phyloP scores from a whole-genome alignment of 2,329 filamentous ascomycete species.

The Penicillium sumatraense region DNA sequence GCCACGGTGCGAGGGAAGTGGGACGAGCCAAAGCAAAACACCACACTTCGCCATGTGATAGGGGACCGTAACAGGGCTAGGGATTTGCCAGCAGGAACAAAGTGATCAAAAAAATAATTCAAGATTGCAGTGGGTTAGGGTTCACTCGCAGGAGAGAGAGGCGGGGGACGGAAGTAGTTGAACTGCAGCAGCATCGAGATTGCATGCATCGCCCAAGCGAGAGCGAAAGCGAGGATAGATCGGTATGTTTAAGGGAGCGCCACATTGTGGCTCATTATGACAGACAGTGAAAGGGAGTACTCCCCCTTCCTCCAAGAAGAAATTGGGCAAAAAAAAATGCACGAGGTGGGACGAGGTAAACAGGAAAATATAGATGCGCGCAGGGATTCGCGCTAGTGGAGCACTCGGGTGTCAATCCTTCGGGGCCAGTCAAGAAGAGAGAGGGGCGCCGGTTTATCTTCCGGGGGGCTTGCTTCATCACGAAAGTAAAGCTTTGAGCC shows the following conservation, averaged over 20 bases:
- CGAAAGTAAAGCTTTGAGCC: not conserved
- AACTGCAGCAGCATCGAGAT: not conserved
- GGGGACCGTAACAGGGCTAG: not conserved
- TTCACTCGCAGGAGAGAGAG: not conserved
- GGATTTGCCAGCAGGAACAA: not conserved
- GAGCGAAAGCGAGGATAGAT: not conserved
- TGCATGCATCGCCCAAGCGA: slow-evolving; percentile 1
- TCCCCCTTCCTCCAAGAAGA: too few species aligned
- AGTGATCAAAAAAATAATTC: not conserved
- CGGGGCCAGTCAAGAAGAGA: not conserved
- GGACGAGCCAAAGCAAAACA: not conserved
- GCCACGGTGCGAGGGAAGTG: slow-evolving; percentile 1
- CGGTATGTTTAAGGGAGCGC: not conserved
- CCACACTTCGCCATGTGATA: not conserved
- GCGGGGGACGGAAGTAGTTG: not conserved
- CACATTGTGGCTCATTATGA: not conserved
- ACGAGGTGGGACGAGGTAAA: not conserved
- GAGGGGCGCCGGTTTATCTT: not conserved
- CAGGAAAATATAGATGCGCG: not conserved
- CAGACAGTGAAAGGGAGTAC: too few species aligned
- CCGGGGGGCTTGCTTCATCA: not conserved
- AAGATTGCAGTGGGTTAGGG: not conserved
- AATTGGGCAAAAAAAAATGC: not conserved
- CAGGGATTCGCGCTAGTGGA: not conserved
- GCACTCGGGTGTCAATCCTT: not conserved